A percentile compares a stretch with the other conserved stretches of the same genome.
Evolutionary conservation across 2,329 filamentous ascomycete genomes (phyloP).

Genomic region (Metarhizium anisopliae): DNA sequence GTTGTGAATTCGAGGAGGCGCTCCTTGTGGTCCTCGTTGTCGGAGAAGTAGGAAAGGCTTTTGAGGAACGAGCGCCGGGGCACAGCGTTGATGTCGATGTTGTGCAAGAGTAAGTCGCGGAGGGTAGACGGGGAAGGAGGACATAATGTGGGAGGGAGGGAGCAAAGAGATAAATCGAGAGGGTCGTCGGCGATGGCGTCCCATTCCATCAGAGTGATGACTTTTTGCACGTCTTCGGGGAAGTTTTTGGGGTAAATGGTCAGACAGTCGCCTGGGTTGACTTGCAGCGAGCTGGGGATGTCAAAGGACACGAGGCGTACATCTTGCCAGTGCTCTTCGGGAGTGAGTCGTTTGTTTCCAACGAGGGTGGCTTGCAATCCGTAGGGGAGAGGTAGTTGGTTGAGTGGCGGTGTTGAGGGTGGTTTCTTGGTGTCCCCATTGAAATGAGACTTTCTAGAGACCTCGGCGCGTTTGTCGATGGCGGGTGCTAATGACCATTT

Average conservation of each 20-base stretch:
- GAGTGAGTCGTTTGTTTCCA: constrained; percentile 66
- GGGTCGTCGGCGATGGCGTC: constrained; percentile 58
- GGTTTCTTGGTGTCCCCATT: constrained; percentile 10
- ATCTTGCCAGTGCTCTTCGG: constrained; percentile 80
- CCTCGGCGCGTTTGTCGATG: constrained; percentile 6
- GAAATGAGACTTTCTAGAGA: not conserved
- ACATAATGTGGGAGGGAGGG: constrained; percentile 25
- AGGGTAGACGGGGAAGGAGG: constrained; percentile 47
- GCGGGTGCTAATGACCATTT: constrained; percentile 43
- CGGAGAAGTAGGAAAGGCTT: constrained; percentile 65
- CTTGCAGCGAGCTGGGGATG: constrained; percentile 23
- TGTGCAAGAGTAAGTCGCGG: constrained; percentile 67
- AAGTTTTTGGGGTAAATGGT: constrained; percentile 85
- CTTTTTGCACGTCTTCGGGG: constrained; percentile 63
- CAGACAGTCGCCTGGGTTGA: constrained; percentile 69
- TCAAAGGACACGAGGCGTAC: constrained; percentile 69
- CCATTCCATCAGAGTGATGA: constrained; percentile 79
- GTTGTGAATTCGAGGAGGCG: constrained; percentile 76
- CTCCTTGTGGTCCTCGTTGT: constrained; percentile 64
- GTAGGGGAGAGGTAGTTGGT: constrained; percentile 46
- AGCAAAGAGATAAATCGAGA: constrained; percentile 41
- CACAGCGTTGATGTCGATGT: constrained; percentile 83
- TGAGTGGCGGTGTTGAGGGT: constrained; percentile 17
- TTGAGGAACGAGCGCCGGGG: constrained; percentile 82
- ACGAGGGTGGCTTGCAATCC: constrained; percentile 49